Evolutionary conservation across 2,329 filamentous ascomycete genomes (phyloP), one percentile per base, ranked within the genome.

Genomic region (Stachybotrys chartarum): DNA sequence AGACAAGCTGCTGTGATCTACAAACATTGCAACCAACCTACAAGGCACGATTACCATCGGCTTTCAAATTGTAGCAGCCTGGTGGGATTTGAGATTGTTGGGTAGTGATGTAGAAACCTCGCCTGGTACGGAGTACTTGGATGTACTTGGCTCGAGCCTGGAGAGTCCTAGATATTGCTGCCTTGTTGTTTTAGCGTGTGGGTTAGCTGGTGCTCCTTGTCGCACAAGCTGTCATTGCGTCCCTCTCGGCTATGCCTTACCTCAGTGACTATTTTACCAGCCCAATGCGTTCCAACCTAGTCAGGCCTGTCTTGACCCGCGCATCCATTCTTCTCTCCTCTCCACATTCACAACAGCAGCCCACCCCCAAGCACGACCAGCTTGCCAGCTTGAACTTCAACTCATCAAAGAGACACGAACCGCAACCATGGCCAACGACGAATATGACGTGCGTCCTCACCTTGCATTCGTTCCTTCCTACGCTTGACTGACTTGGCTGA

Each of bases 341-440:
- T 66, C 64, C 64, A 66, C 64, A 65, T 62, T 61, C 49, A 51
- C 64, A 63, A 62, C 60, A 64, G 61, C 63, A 60, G 63, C 64
- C 59, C 56, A 54, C 35, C 61, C 58, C 60, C 58, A 8, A 14
- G 45, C 45, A 14, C 35, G 3, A 42, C 35, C 35, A 42, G 8
- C 35, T 58, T 57, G 53, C 57, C 57, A 55, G 54, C 54, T 51
- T 59, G 55, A 56, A 58, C 54, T 54, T 56, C 61, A 56, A 51
- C 55, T 56, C 57, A 54, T 59, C 56, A 51, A 47, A 54, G 55
- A 62, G 62, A 54, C 55, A 2, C 57, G 48, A 56, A 63, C 64
- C 69, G 69, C 74, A 79, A 81, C 68, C 76, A 99, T 97, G 94
- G 94, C 93, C 72, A 99, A 97, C 87, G 94, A 99, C 84, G 94